Base-by-base conservation (phyloP, 1,139 yeast species). In the Kurtzmaniella quercitrusa region DNA sequence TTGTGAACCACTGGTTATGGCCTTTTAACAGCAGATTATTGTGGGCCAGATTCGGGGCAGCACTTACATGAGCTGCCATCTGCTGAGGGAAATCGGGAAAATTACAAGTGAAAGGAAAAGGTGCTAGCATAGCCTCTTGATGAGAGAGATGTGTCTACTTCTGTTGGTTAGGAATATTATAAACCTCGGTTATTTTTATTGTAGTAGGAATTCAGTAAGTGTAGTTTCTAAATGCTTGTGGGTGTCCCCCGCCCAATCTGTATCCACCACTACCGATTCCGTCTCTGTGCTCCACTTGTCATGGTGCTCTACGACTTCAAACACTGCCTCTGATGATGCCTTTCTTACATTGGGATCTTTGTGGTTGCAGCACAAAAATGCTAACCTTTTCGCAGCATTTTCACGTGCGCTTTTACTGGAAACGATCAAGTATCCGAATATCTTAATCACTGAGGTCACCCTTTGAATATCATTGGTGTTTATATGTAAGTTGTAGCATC, bases 401-500 rank as follows among this genome's bases (percentile, higher is more conserved):
- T 58, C 51, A 8, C 46, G 21, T 14, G 41, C 42, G 31, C 50
- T 16, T 17, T 16, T 39, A 34, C 31, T 31, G 39, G 39, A 40
- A 2, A 54, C 18, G 3, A 62, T 51, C 31, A 77, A 44, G 42
- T 62, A 57, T 37, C 66, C 68, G 56, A 76, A 71, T 0, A 75
- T 50, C 42, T 59, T 62, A 17, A 75, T 48, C 1, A 70, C 68
- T 8, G 62, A 56, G 6, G 54, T 59, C 4, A 70, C 56, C 34
- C 79, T 56, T 0, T 53, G 50, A 2, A 59, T 41, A 42, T 67
- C 73, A 5, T 64, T 55, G 1, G 79, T 75, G 45, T 73, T 73
- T 37, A 79, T 62, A 49, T 80, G 84, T 34, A 82, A 55, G 54
- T 83, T 82, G 60, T 75, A 79, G n/a, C 77, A 59, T 45, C 81